Conservation (phyloP, 768 basidiomycete species). For the Strobilomyces confusus region DNA sequence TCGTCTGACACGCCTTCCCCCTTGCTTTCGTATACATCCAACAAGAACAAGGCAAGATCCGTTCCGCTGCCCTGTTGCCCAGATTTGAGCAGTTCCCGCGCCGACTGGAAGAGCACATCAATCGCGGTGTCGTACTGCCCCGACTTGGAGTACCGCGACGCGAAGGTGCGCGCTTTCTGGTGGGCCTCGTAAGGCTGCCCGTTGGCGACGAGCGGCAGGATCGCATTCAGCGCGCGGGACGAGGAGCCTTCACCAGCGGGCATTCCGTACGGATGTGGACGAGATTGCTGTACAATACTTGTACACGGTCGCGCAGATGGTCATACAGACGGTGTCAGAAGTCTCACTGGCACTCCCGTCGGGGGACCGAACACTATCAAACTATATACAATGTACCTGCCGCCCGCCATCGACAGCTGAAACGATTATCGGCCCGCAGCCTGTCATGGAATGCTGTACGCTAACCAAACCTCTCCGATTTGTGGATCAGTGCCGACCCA, state of each 20-base stretch:
- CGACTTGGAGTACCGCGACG: slow-evolving; percentile 80
- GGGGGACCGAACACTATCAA: neutral
- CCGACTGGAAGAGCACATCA: slow-evolving; percentile 88
- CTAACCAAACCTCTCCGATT: slow-evolving; percentile 68
- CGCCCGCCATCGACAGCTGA: neutral
- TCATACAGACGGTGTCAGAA: slow-evolving; percentile 22
- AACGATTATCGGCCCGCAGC: neutral
- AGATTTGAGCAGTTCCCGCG: slow-evolving; percentile 82
- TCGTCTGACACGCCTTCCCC: slow-evolving; percentile 71
- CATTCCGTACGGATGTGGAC: slow-evolving; percentile 18
- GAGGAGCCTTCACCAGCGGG: slow-evolving; percentile 38
- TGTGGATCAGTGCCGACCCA: slow-evolving; percentile 63
- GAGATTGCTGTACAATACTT: slow-evolving; percentile 3
- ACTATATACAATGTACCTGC: neutral
- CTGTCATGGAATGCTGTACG: slow-evolving; percentile 72
- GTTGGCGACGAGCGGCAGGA: slow-evolving; percentile 64
- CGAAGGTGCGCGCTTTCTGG: slow-evolving; percentile 95
- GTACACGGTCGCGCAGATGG: neutral
- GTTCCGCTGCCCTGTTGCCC: slow-evolving; percentile 88
- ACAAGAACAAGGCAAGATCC: slow-evolving; percentile 74
- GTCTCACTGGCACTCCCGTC: slow-evolving; percentile 17
- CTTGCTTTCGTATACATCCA: slow-evolving; percentile 80
- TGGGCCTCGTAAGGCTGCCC: slow-evolving; percentile 89
- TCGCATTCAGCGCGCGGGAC: slow-evolving; percentile 67
- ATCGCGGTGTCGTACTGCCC: slow-evolving; percentile 82